Evolutionary conservation across 768 basidiomycete genomes (phyloP).

Genomic region (Auriculariales sp.): DNA sequence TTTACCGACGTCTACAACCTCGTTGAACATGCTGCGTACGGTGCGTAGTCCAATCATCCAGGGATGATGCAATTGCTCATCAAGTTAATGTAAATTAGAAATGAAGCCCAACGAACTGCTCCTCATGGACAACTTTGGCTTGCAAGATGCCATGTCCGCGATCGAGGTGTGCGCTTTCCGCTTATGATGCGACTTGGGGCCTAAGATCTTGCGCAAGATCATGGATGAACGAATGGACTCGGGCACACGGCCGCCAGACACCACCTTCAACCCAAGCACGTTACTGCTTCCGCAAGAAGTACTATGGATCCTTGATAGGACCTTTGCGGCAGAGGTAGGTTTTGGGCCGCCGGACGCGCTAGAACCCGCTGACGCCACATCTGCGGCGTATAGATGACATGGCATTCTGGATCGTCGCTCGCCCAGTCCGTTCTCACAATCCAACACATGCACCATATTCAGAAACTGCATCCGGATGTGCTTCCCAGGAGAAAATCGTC

Average conservation of each 20-base stretch:
- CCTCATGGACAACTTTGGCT: constrained; percentile 51
- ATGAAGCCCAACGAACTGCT: constrained; percentile 51
- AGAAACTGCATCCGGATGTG: constrained; percentile 38
- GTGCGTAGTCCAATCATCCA: constrained; percentile 19
- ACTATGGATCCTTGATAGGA: constrained; percentile 76
- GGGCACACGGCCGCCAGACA: constrained; percentile 28
- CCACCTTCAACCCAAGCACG: constrained; percentile 42
- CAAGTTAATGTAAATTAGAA: constrained; percentile 21
- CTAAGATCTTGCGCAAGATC: constrained; percentile 35
- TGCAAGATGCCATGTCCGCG: constrained; percentile 89
- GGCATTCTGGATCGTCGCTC: constrained; percentile 76
- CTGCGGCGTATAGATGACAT: constrained; percentile 48
- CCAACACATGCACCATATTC: constrained; percentile 52
- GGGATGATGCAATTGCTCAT: background rate
- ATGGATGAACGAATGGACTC: constrained; percentile 84
- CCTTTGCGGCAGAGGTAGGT: constrained; percentile 57
- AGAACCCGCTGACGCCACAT: background rate
- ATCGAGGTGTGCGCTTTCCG: constrained; percentile 48
- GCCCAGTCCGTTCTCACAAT: constrained; percentile 76
- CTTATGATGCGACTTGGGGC: constrained; percentile 9
- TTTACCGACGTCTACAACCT: constrained; percentile 50
- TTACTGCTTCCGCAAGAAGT: constrained; percentile 64
- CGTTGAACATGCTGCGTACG: constrained; percentile 45
- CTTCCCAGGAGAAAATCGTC: constrained; percentile 15
- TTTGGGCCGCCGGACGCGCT: too few relatives aligned